Base-by-base conservation (phyloP, 306 rosid genomes). In the Sphenostylis stenocarpa region DNA sequence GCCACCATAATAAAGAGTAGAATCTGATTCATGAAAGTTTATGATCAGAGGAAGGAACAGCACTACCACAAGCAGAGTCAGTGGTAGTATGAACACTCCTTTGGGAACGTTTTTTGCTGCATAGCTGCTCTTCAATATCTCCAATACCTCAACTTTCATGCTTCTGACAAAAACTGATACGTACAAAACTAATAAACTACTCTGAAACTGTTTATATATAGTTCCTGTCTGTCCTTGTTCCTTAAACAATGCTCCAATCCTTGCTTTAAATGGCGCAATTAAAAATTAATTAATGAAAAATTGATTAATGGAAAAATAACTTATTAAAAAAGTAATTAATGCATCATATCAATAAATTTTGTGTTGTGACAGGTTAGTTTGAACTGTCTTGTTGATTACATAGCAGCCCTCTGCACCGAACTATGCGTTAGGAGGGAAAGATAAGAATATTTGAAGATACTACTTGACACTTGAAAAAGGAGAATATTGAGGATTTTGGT, bases 21-120 rank as follows among this genome's bases (percentile, higher is more conserved):
- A 80, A 56, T 81, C 45, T 57, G 87, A 81, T 24, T 83, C 43
- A 7, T 65, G 51, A 14, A 84, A 20, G 49, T 34, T 63, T 31
- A 67, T 64, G 62, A 70, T 73, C 2, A 87, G 45, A 43, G 83
- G 86, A 31, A 91, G 57, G 70, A 83, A 83, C 45, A 85, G 6
- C 17, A 75, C 51, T 0, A 67, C 41, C 26, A 77, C n/a, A 5
- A 84, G 66, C 2, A 73, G 69, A 15, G 73, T 80, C n/a, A 71
- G 0, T 0, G 84, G 79, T 16, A 80, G 39, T 3, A 69, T 43
- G 52, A 69, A 70, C 26, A 70, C 34, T 11, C 69, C 55, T 79
- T 39, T 79, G 19, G 84, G 70, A 15, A 81, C 20, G 66, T 31
- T 76, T 76, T 33, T 77, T 45, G 82, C 48, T 57, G 78, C 29